phyloP scores from a whole-genome alignment of 2,329 filamentous ascomycete species.

The Sporothrix curviconia region DNA sequence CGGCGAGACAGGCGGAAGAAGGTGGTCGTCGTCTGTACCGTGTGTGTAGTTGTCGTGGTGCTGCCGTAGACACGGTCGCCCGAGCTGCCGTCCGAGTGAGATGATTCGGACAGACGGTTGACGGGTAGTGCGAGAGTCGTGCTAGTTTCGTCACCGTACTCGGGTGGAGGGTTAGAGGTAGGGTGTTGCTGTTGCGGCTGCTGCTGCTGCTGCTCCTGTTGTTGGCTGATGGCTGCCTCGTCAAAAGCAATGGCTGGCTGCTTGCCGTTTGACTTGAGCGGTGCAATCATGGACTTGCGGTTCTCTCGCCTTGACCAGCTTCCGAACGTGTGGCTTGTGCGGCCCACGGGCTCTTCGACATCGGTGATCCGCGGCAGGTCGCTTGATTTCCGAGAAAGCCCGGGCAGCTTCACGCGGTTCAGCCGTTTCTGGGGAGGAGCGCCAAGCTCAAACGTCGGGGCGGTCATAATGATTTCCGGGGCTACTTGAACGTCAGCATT shows the following conservation, averaged over 20 bases:
- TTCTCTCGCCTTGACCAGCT: conserved; percentile 34
- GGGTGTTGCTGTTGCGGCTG: background rate
- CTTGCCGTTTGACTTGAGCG: conserved; percentile 32
- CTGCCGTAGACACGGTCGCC: conserved; percentile 56
- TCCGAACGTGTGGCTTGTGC: conserved; percentile 14
- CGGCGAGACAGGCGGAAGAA: conserved; percentile 78
- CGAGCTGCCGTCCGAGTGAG: conserved; percentile 78
- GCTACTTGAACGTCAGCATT: conserved; percentile 33
- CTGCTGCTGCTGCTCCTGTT: conserved; percentile 1
- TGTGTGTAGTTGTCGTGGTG: conserved; percentile 55
- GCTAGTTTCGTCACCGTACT: conserved; percentile 52
- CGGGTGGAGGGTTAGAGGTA: conserved; percentile 29
- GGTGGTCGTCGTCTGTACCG: conserved; percentile 56
- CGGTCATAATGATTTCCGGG: conserved; percentile 81
- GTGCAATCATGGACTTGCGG: conserved; percentile 33
- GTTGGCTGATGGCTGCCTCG: conserved; percentile 43
- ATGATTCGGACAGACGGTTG: conserved; percentile 74
- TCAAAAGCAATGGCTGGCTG: conserved; percentile 51
- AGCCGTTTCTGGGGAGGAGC: conserved; percentile 45
- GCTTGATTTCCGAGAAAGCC: conserved; percentile 46
- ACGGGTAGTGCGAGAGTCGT: conserved; percentile 56
- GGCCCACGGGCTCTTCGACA: conserved; percentile 21
- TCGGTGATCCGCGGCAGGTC: conserved; percentile 39
- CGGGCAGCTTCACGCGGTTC: conserved; percentile 48
- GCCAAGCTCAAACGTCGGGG: conserved; percentile 64